phyloP scores from a whole-genome alignment of 1,139 yeast genomes.

The Blastobotrys elegans region DNA sequence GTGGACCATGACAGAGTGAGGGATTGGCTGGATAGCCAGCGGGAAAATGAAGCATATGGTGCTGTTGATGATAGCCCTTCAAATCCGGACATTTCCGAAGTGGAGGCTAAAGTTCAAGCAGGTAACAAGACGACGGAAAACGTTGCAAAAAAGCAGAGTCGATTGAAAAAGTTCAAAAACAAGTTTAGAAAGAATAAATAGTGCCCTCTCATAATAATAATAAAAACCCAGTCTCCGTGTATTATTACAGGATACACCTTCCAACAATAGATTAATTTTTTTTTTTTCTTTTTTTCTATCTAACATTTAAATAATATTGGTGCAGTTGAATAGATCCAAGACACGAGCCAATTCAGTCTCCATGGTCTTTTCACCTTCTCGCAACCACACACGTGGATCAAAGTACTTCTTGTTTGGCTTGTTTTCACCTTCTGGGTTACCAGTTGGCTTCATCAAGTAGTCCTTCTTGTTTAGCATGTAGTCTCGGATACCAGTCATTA shows the following conservation, averaged over 20 bases:
- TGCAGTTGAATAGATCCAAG: not conserved
- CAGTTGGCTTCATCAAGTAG: conserved; percentile 81
- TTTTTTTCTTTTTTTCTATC: no score
- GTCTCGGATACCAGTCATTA: conserved; percentile 95
- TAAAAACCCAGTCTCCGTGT: no score
- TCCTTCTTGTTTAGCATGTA: conserved; percentile 94
- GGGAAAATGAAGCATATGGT: no score
- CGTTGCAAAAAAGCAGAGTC: not conserved
- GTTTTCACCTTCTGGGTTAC: conserved; percentile 99
- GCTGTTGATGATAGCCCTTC: no score
- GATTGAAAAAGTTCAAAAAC: not conserved
- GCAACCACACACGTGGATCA: conserved; percentile 99
- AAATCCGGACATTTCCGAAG: no score
- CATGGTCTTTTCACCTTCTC: conserved; percentile 99
- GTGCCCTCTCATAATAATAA: not conserved
- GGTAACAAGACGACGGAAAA: not conserved
- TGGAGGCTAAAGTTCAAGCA: no score
- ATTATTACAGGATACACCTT: no score
- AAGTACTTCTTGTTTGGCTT: conserved; percentile 96
- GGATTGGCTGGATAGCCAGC: not conserved
- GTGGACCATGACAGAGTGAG: not conserved
- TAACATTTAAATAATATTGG: not conserved
- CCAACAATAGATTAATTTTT: no score
- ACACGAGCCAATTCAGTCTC: not conserved
- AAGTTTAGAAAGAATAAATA: not conserved